A percentile compares a stretch with the other conserved stretches of the same genome.
Conservation (phyloP, 176 grass and related monocot genomes). For the Triticum dicoccoides region DNA sequence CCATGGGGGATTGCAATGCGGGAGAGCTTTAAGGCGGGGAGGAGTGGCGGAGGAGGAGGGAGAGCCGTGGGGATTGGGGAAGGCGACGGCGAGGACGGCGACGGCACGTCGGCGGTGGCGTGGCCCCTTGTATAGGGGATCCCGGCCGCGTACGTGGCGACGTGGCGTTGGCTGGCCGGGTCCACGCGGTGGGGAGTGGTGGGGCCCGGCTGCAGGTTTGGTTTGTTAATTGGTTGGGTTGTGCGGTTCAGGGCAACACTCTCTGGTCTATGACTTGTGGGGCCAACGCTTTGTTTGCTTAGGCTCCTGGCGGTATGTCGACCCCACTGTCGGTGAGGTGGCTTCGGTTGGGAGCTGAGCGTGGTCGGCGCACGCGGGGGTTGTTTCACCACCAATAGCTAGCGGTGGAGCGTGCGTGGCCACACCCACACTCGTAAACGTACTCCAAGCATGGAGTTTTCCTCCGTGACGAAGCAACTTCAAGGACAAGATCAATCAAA, state of each 20-base stretch:
- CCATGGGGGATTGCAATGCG: slow-evolving; percentile 21
- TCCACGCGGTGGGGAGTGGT: slow-evolving; percentile 23
- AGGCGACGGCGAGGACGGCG: slow-evolving; percentile 9
- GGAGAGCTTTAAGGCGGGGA: not conserved
- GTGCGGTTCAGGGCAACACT: not conserved
- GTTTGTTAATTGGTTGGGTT: not conserved
- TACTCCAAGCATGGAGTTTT: not conserved
- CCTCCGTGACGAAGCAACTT: not conserved
- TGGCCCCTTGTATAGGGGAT: slow-evolving; percentile 33
- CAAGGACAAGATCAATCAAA: not conserved
- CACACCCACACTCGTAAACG: too few relatives aligned
- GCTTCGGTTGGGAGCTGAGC: not conserved
- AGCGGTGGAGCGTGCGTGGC: too few relatives aligned
- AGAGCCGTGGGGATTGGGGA: slow-evolving; percentile 8
- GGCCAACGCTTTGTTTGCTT: fast-evolving
- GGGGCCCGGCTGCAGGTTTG: slow-evolving; percentile 2
- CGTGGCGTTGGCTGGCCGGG: not conserved
- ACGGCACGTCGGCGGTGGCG: slow-evolving; percentile 26
- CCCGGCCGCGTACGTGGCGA: slow-evolving; percentile 38
- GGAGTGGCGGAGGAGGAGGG: not conserved
- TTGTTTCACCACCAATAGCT: too few relatives aligned
- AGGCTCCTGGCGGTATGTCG: fast-evolving
- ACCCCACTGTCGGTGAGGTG: slow-evolving; percentile 2
- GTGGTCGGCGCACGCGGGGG: not conserved
- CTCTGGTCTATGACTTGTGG: not conserved